phyloP scores from a whole-genome alignment of 352 stramenopile genomes.

The Pilasporangium apinafurcum region DNA sequence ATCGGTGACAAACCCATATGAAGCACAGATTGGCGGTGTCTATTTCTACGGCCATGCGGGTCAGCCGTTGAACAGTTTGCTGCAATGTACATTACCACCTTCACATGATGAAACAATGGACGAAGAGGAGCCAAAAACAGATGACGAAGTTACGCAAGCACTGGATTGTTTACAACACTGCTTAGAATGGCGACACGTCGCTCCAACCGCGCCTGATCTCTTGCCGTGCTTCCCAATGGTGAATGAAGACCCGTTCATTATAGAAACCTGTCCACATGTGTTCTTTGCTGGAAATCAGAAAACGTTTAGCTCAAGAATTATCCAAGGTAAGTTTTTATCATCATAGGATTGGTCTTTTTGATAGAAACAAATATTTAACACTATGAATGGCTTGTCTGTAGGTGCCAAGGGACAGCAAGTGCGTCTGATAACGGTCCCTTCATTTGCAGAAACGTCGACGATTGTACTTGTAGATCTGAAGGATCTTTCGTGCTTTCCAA shows the following conservation, averaged over 20 bases:
- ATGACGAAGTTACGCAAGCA: constrained; percentile 16
- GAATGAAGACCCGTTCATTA: constrained; percentile 89
- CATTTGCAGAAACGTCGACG: constrained; percentile 83
- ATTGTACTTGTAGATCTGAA: constrained; percentile 91
- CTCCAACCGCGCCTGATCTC: constrained; percentile 91
- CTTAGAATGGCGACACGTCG: constrained; percentile 88
- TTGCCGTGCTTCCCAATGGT: constrained; percentile 88
- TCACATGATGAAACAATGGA: constrained; percentile 13
- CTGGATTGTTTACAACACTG: constrained; percentile 64
- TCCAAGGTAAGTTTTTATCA: constrained; percentile 41
- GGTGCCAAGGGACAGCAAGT: constrained; percentile 36
- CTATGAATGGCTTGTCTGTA: no score
- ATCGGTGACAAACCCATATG: constrained; percentile 92
- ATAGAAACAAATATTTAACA: no score
- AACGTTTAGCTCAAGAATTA: constrained; percentile 71
- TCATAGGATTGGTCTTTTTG: constrained; percentile 3
- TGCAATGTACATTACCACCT: constrained; percentile 41
- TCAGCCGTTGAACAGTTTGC: constrained; percentile 82
- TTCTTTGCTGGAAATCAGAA: constrained; percentile 92
- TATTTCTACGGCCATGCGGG: constrained; percentile 84
- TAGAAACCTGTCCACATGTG: constrained; percentile 83
- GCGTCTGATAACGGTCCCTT: constrained; percentile 87
- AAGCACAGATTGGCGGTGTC: constrained; percentile 52
- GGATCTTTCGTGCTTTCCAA: constrained; percentile 62
- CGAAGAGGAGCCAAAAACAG: constrained; percentile 25